A percentile compares a stretch with the other conserved stretches of the same genome.
phyloP scores from a whole-genome alignment of 768 basidiomycete species.

The Mycena alexandri region DNA sequence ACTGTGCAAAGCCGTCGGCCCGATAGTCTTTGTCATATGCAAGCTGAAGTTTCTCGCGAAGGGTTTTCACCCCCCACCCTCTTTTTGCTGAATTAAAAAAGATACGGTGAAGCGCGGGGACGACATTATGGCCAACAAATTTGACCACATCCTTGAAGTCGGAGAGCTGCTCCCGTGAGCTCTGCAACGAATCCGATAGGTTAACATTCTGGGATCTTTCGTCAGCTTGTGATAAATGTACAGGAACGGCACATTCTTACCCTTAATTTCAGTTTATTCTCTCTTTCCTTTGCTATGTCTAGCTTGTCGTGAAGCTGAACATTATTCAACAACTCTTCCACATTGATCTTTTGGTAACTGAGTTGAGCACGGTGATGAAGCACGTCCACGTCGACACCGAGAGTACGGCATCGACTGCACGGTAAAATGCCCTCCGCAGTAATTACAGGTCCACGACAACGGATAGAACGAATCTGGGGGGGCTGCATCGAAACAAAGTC shows the following conservation, averaged over 20 bases:
- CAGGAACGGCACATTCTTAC: not conserved
- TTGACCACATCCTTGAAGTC: constrained; percentile 20
- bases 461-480: constrained; percentile 1
- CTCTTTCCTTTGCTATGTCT: not conserved
- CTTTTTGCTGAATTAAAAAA: constrained; percentile 38
- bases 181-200: constrained; percentile 3
- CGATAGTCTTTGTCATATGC: constrained; percentile 39
- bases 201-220: not conserved
- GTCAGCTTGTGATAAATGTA: not conserved
- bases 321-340: constrained; percentile 1
- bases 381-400: not conserved
- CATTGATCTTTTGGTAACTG: not conserved
- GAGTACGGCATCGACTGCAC: not conserved
- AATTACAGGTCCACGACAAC: not conserved
- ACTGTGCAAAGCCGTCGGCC: constrained; percentile 36
- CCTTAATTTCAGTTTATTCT: constrained; percentile 1
- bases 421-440: not conserved
- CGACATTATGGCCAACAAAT: constrained; percentile 36
- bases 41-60: constrained; percentile 32
- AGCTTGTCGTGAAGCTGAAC: not conserved
- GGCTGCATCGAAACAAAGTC: constrained; percentile 4
- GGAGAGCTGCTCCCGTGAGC: not conserved
- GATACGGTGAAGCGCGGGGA: constrained; percentile 46
- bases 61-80: no score
- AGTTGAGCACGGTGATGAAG: not conserved